A percentile compares a stretch with the other conserved stretches of the same genome.
Conservation (phyloP, 495 filamentous ascomycete genomes). For the Sporormia fimetaria region DNA sequence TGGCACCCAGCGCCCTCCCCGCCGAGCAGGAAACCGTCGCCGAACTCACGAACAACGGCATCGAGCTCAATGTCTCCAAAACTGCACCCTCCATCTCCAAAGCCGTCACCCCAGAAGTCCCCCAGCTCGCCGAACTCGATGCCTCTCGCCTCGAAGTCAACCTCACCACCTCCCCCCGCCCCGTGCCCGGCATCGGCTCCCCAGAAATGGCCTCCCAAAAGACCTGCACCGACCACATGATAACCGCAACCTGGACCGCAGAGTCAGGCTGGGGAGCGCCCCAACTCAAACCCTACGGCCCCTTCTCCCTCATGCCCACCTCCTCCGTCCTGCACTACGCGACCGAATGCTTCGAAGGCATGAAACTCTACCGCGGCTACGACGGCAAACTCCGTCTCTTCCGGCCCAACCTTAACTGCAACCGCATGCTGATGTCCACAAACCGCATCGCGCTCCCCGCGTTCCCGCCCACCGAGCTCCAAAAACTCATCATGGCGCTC, state of each 20-base stretch:
- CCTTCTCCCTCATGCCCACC: slow-evolving; percentile 69
- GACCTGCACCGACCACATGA: slow-evolving; percentile 79
- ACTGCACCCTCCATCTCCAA: slow-evolving; percentile 10
- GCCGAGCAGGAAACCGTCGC: slow-evolving; percentile 17
- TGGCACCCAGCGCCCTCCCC: slow-evolving; percentile 21
- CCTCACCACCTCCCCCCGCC: slow-evolving; percentile 51
- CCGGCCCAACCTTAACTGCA: slow-evolving; percentile 65
- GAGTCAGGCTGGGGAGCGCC: slow-evolving; percentile 64
- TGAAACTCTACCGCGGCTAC: slow-evolving; percentile 76
- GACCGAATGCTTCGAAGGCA: slow-evolving; percentile 84
- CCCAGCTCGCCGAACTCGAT: slow-evolving; percentile 41
- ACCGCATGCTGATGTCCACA: slow-evolving; percentile 59
- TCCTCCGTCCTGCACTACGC: slow-evolving; percentile 84
- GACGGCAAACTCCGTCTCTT: slow-evolving; percentile 79
- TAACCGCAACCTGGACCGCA: slow-evolving; percentile 60
- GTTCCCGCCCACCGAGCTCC: slow-evolving; percentile 59
- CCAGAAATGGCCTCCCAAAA: slow-evolving; percentile 34
- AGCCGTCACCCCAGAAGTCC: not conserved
- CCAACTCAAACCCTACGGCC: slow-evolving; percentile 66
- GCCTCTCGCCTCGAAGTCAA: slow-evolving; percentile 61
- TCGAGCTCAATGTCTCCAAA: slow-evolving; percentile 24
- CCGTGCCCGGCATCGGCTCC: slow-evolving; percentile 50
- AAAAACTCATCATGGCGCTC: slow-evolving; percentile 62
- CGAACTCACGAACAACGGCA: slow-evolving; percentile 28
- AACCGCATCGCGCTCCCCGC: slow-evolving; percentile 65